These are phyloP conservation scores for Geotrichum bryndzae DNA, from an alignment of 1,139 yeast genomes.

Conservation along the genomic window DNA sequence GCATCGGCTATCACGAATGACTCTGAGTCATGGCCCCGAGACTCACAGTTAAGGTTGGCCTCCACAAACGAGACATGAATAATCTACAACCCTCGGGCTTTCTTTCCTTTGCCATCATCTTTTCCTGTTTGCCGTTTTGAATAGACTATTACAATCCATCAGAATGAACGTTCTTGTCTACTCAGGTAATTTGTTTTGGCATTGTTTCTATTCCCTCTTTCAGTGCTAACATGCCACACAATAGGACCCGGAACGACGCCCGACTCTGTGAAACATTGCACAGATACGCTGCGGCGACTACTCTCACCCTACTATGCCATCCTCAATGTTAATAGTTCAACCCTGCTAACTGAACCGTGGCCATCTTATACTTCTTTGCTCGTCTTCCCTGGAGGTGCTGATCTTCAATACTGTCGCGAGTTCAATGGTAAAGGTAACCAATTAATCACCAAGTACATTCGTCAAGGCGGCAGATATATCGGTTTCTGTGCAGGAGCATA, in stretches of 20 bases:
- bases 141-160: not conserved
- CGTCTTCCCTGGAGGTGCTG: conserved; percentile 96
- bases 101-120: not conserved
- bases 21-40: not conserved
- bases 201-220: not conserved
- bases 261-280: conserved; percentile 77
- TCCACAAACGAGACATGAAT: not conserved
- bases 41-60: not conserved
- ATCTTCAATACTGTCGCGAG: conserved; percentile 68
- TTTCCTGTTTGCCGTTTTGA: not conserved
- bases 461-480: conserved; percentile 70
- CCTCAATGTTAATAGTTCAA: conserved; percentile 55
- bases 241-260: conserved; percentile 78
- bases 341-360: conserved; percentile 84
- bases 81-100: not conserved
- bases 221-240: not conserved
- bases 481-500: conserved; percentile 98
- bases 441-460: conserved; percentile 57
- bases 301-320: conserved; percentile 91
- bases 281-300: conserved; percentile 64
- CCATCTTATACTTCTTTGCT: conserved; percentile 65
- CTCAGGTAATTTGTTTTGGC: conserved; percentile 39
- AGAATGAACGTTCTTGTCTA: conserved; percentile 75
- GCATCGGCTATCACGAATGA: not conserved
- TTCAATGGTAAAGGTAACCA: conserved; percentile 66